These are phyloP conservation scores for Eremothecium gossypii DNA, from an alignment of 1,139 yeast genomes.

Conservation along the genomic window DNA sequence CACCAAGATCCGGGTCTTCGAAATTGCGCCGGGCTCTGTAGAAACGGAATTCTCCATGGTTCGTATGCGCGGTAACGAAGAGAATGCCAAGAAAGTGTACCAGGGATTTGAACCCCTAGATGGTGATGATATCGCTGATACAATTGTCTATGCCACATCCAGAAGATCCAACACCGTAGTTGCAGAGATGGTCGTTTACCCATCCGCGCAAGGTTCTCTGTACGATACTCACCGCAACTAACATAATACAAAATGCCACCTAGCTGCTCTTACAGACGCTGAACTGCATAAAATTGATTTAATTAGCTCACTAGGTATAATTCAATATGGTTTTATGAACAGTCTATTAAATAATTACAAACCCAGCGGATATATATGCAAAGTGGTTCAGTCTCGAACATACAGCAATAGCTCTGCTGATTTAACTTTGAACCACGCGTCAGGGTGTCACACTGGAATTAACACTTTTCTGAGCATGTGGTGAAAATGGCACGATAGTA, in stretches of 20 bases:
- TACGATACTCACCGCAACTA: slow-evolving; percentile 39
- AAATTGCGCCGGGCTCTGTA: slow-evolving; percentile 81
- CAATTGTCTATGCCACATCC: slow-evolving; percentile 61
- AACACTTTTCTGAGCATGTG: not conserved
- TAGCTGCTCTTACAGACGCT: no score
- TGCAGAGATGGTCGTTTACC: slow-evolving; percentile 70
- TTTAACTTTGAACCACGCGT: not conserved
- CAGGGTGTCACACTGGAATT: slow-evolving; percentile 4
- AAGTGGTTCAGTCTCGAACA: no score
- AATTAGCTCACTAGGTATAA: not conserved
- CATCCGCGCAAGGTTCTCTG: slow-evolving; percentile 73
- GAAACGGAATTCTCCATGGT: slow-evolving; percentile 79
- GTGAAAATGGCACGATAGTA: slow-evolving; percentile 1
- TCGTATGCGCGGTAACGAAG: slow-evolving; percentile 63
- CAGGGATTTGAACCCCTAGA: slow-evolving; percentile 62
- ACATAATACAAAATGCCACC: no score
- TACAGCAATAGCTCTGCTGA: no score
- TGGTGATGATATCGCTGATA: slow-evolving; percentile 76
- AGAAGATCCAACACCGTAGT: slow-evolving; percentile 68
- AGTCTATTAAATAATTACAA: not conserved
- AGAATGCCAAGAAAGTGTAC: slow-evolving; percentile 64
- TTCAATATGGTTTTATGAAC: not conserved
- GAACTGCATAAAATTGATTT: slow-evolving; percentile 2
- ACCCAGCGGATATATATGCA: not conserved
- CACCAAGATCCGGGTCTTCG: slow-evolving; percentile 70